Evolutionary conservation across 1,139 yeast species (phyloP), one percentile per base, ranked within the genome.

Genomic region (Nematodospora anomalae): DNA sequence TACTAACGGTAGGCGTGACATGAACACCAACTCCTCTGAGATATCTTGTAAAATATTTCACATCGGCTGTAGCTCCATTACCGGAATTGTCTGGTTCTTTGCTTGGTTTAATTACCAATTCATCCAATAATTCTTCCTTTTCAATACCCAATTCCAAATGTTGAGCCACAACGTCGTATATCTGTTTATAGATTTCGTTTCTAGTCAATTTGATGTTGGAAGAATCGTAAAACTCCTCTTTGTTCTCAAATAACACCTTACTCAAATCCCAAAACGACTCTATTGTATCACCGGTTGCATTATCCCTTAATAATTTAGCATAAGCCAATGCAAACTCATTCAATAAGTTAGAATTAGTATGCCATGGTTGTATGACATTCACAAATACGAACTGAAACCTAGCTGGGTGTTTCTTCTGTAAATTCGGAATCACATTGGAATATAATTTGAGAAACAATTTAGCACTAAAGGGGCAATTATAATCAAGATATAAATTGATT

Each of bases 311-410:
- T 33, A 81, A 57, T 40, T 68, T 65, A 8, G 85, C 83, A 22
- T 83, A 80, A 0, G 82, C 92, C 30, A 88, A 59, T 0, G 84
- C 74, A 30, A 86, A 84, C 52, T 88, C 96, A 53, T 83, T 81
- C 31, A 81, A 67, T 32, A 78, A 63, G 7, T 76, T 73, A 1
- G 90, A 81, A 37, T 78, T 74, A 22, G 92, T 81, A 55, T 87
- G 96, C 95, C 95, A 87, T 46, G 94, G 92, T 59, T 87, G 95
- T 26, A 83, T 68, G 24, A 82, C 88, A 49, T 84, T 81, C 44
- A 82, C 72, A 54, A 76, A 72, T 3, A 76, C 73, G 41, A 82
- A 68, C 49, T 79, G 79, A 50, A 81, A 77, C 44, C 70, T 57
- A 36, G 69, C 71, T 0, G 81, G 78, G 43, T 71, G 64, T 35